Evolutionary conservation across 2,329 filamentous ascomycete genomes (phyloP).

Genomic region (Alternaria metachromatica): DNA sequence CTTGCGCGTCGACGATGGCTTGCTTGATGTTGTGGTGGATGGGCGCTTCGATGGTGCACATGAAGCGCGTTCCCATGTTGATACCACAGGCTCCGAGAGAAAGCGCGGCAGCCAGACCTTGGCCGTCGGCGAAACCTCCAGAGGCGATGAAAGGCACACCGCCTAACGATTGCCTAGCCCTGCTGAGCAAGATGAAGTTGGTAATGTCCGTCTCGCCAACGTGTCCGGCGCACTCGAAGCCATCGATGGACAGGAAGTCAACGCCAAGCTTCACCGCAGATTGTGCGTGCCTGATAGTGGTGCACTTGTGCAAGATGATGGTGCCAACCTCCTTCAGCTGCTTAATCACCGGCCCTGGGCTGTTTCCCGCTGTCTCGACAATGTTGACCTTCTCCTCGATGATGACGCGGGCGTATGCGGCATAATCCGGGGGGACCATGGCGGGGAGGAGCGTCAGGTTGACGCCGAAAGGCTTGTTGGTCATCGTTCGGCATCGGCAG

Average conservation of each 20-base stretch:
- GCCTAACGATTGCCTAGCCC: slow-evolving; percentile 78
- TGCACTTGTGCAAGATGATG: slow-evolving; percentile 95
- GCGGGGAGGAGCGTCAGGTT: slow-evolving; percentile 94
- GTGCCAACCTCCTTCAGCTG: slow-evolving; percentile 81
- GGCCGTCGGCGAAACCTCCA: slow-evolving; percentile 92
- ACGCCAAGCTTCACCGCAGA: slow-evolving; percentile 93
- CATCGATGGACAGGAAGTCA: slow-evolving; percentile 95
- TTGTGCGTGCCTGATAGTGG: slow-evolving; percentile 90
- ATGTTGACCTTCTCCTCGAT: slow-evolving; percentile 92
- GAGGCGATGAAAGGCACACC: slow-evolving; percentile 92
- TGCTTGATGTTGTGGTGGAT: slow-evolving; percentile 95
- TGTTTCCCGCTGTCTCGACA: slow-evolving; percentile 92
- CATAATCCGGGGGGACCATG: slow-evolving; percentile 89
- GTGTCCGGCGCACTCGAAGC: slow-evolving; percentile 95
- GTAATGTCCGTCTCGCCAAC: slow-evolving; percentile 88
- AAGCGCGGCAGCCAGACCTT: slow-evolving; percentile 89
- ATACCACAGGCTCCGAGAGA: slow-evolving; percentile 89
- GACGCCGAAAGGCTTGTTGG: slow-evolving; percentile 82
- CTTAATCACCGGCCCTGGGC: slow-evolving; percentile 86
- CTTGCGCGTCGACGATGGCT: slow-evolving; percentile 83
- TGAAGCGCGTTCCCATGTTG: slow-evolving; percentile 99
- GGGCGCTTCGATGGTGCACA: slow-evolving; percentile 92
- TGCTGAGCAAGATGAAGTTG: slow-evolving; percentile 85
- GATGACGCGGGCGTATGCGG: slow-evolving; percentile 86
- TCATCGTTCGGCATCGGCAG: slow-evolving; percentile 80